Conservation (phyloP, 2,329 filamentous ascomycete species). For the Fusarium tuaranense region DNA sequence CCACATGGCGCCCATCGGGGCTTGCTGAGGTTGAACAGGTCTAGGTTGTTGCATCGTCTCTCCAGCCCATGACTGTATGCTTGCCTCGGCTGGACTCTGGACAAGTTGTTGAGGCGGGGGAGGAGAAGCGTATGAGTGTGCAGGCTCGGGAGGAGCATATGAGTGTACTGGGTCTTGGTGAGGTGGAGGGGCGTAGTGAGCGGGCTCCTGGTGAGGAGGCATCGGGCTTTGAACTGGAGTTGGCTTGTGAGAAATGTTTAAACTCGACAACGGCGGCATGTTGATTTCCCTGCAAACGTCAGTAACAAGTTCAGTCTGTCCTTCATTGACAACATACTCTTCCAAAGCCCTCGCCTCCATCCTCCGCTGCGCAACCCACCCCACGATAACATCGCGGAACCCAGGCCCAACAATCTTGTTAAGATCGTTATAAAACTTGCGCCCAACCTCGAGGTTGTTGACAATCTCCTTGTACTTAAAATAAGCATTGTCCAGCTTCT, state of each 20-base stretch:
- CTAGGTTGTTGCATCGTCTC: slow-evolving; percentile 67
- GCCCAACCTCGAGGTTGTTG: slow-evolving; percentile 87
- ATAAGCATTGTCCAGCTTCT: slow-evolving; percentile 90
- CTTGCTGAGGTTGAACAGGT: slow-evolving; percentile 58
- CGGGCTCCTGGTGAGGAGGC: slow-evolving; percentile 23
- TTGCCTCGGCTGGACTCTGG: slow-evolving; percentile 56
- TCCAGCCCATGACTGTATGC: slow-evolving; percentile 69
- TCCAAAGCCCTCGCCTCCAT: slow-evolving; percentile 85
- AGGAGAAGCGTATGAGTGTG: slow-evolving; percentile 15
- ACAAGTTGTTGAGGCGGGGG: slow-evolving; percentile 38
- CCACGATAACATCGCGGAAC: slow-evolving; percentile 82
- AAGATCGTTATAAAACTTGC: slow-evolving; percentile 98
- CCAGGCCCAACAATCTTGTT: slow-evolving; percentile 83
- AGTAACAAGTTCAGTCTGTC: too few species aligned
- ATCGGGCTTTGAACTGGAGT: slow-evolving; percentile 35
- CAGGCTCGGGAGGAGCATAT: slow-evolving; percentile 9
- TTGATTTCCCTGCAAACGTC: slow-evolving; percentile 59
- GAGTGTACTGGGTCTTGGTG: not conserved
- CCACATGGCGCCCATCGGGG: slow-evolving; percentile 64
- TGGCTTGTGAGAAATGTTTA: slow-evolving; percentile 52
- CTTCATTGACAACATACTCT: slow-evolving; percentile 63
- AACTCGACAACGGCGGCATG: slow-evolving; percentile 63
- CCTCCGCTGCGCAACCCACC: slow-evolving; percentile 83
- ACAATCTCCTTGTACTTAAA: slow-evolving; percentile 97
- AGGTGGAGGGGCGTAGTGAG: slow-evolving; percentile 15